These are phyloP conservation scores for Zygotorulaspora florentina DNA, from an alignment of 805 yeast genomes.

Conservation along the genomic window DNA sequence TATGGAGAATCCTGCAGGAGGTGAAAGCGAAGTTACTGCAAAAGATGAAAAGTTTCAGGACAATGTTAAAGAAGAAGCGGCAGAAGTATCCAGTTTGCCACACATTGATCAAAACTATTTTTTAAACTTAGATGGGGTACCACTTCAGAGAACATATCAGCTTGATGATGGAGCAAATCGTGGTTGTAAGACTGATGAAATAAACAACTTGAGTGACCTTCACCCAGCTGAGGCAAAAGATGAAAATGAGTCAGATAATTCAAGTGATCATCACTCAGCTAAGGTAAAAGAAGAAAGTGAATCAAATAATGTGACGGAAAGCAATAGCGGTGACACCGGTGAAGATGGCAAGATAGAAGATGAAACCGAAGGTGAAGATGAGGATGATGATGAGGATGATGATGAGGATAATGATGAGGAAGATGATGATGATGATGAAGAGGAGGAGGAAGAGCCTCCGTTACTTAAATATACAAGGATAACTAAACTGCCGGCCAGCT, in stretches of 20 bases:
- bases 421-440: conserved; percentile 40
- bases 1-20: neutral
- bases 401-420: conserved; percentile 32
- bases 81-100: conserved; percentile 3
- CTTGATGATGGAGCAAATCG: neutral
- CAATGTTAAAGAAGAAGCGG: conserved; percentile 12
- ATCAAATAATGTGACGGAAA: conserved; percentile 7
- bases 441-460: conserved; percentile 61
- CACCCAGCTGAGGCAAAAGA: neutral
- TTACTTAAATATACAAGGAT: conserved; percentile 69
- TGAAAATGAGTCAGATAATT: neutral
- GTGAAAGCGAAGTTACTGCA: neutral
- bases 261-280: neutral
- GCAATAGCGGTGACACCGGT: conserved; percentile 16
- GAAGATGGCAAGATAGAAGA: conserved; percentile 13
- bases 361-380: conserved; percentile 24
- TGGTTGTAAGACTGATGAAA: neutral
- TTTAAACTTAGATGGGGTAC: too few species aligned
- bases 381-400: conserved; percentile 29
- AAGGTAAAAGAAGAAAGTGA: neutral
- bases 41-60: conserved; percentile 16
- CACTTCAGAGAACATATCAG: neutral
- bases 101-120: too few species aligned
- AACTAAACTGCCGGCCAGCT: conserved; percentile 59
- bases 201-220: neutral